These are phyloP conservation scores for Scytalidium lignicola DNA, from an alignment of 2,329 filamentous ascomycete genomes.

Conservation along the genomic window DNA sequence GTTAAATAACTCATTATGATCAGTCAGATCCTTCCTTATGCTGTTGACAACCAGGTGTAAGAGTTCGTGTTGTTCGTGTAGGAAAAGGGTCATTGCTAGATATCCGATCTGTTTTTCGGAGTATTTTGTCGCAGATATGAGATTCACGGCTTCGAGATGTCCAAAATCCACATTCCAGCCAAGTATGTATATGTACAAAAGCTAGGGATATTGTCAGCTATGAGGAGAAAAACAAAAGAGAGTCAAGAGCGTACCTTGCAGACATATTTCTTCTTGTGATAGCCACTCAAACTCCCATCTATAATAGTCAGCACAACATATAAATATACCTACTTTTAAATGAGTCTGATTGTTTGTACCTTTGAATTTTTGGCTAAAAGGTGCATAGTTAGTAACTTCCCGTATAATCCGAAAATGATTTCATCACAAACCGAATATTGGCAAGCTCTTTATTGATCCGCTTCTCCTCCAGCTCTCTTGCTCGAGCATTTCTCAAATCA, in stretches of 20 bases:
- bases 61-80: slow-evolving; percentile 95
- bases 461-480: slow-evolving; percentile 95
- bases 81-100: slow-evolving; percentile 90
- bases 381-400: background rate
- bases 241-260: slow-evolving; percentile 64
- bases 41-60: slow-evolving; percentile 96
- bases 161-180: slow-evolving; percentile 99
- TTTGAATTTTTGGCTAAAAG: slow-evolving; percentile 84
- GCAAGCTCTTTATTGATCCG: slow-evolving; percentile 98
- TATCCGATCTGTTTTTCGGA: slow-evolving; percentile 99
- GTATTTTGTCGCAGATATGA: slow-evolving; percentile 95
- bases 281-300: slow-evolving; percentile 88
- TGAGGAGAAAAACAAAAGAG: slow-evolving; percentile 3
- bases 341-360: slow-evolving; percentile 36
- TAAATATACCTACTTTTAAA: background rate
- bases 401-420: background rate
- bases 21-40: slow-evolving; percentile 90
- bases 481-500: slow-evolving; percentile 88
- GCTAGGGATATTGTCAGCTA: slow-evolving; percentile 30
- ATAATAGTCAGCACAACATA: slow-evolving; percentile 1
- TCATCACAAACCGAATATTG: slow-evolving; percentile 69
- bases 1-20: slow-evolving; percentile 96
- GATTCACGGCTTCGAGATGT: slow-evolving; percentile 94
- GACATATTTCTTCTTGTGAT: slow-evolving; percentile 99
- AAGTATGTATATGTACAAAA: slow-evolving; percentile 97